Evolutionary conservation across 371 early-diverging fungal species (phyloP), one percentile per base, ranked within the genome.

Genomic region (Rhizopus microsporus): DNA sequence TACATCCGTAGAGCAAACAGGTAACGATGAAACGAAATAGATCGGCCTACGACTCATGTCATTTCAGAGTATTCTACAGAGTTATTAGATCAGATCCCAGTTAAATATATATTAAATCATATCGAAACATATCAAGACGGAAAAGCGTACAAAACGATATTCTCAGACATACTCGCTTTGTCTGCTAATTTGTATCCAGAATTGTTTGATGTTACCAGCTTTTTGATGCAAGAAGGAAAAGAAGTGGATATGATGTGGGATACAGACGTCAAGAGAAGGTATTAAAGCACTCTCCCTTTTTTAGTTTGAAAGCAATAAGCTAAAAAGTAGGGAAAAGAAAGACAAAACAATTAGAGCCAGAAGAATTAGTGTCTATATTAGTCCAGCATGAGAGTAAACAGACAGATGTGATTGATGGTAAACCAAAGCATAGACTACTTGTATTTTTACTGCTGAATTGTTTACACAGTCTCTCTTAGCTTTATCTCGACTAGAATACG

Each of bases 121-220:
- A 66, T 73, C 5, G 79, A 81, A 43, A 42, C 45, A 4, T 58
- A 60, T 45, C 60, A 70, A 23, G 37, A 60, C 9, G 65, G 65
- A 15, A 43, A 55, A 4, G 74, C 68, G 7, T 81, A 77, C 38
- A 62, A 60, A 35, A 59, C 67, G 3, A 74, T 81, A 3, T 79
- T 75, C 55, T 64, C 76, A 12, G 77, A 81, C 56, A 46, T 81
- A 16, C 35, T 77, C 4, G 66, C 70, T 7, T 54, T 76, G 7
- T 65, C 75, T 4, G 79, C 79, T 40, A 74, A 72, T 32, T 40
- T 75, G 51, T 78, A 65, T 51, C 82, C 82, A 7, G 79, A 81
- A 45, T 54, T 79, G n/a, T 78, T 81, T 56, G 79, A 81, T 46
- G 69, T 81, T 23, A 62, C 60, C 6, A 68, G 71, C 32, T 68